These are phyloP conservation scores for Ophiostoma australiae DNA, from an alignment of 2,329 filamentous ascomycete species.

Conservation along the genomic window DNA sequence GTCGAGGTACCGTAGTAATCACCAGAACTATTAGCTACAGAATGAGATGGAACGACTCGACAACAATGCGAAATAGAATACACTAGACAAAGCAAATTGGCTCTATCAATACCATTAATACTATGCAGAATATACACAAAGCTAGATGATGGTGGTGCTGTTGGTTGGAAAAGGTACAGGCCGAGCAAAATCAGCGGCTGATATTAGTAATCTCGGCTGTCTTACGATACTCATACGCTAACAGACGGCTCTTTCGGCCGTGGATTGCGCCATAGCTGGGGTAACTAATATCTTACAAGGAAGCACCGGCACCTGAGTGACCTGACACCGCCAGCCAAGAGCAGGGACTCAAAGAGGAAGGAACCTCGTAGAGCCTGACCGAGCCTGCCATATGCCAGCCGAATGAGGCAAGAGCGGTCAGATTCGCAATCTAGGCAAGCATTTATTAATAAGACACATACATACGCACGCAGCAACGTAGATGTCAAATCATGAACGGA, in stretches of 20 bases:
- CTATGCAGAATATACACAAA: too few relatives aligned
- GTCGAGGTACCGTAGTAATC: background rate
- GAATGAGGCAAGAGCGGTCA: slow-evolving; percentile 4
- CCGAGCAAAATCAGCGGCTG: background rate
- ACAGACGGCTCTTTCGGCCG: background rate
- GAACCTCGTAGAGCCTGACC: background rate
- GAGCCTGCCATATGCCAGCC: background rate
- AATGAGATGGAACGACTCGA: background rate
- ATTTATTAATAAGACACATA: background rate
- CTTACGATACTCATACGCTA: background rate
- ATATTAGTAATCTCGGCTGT: background rate
- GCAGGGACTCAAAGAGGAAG: background rate
- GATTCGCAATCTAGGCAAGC: background rate
- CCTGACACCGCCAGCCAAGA: background rate
- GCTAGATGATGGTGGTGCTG: background rate
- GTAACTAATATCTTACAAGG: background rate
- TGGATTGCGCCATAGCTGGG: slow-evolving; percentile 3
- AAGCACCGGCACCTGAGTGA: background rate
- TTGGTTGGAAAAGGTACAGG: background rate
- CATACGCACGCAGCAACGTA: background rate
- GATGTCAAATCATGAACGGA: background rate
- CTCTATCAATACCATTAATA: too few relatives aligned
- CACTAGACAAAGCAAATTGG: background rate
- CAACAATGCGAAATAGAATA: background rate
- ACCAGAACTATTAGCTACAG: background rate